These are phyloP conservation scores for Podaxis rugospora DNA, from an alignment of 768 basidiomycete species.

Conservation along the genomic window DNA sequence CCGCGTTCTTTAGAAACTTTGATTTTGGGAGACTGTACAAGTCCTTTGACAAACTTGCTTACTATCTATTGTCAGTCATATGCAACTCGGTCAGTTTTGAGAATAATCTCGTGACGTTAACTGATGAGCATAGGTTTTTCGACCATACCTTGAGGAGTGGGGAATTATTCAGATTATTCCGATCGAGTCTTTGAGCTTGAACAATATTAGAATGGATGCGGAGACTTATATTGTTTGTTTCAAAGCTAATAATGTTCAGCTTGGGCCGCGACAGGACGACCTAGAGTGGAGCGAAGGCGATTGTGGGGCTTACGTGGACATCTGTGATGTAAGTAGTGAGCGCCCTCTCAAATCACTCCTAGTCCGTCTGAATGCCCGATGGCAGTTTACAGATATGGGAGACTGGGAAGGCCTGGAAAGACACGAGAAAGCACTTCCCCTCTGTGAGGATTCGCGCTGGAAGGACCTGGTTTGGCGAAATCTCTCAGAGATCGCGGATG, in stretches of 20 bases:
- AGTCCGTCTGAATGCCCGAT: constrained; percentile 27
- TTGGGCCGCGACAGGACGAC: background rate
- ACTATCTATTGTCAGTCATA: background rate
- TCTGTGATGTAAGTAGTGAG: background rate
- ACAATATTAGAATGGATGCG: background rate
- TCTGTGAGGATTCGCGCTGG: background rate
- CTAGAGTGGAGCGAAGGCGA: background rate
- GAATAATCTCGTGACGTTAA: no score
- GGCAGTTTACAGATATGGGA: constrained; percentile 16
- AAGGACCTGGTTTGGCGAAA: background rate
- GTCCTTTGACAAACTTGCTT: background rate
- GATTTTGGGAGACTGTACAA: background rate
- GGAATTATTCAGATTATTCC: background rate
- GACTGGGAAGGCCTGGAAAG: background rate
- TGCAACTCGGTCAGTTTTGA: background rate
- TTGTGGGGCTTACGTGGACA: background rate
- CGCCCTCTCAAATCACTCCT: background rate
- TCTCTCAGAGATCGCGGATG: background rate
- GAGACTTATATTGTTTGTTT: background rate
- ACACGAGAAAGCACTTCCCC: background rate
- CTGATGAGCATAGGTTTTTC: background rate
- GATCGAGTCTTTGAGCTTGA: background rate
- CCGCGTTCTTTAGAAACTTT: background rate
- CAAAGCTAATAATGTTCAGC: background rate
- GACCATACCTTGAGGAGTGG: background rate